These are phyloP conservation scores for Fusarium fracticaudum DNA, from an alignment of 2,329 filamentous ascomycete genomes.

Conservation along the genomic window DNA sequence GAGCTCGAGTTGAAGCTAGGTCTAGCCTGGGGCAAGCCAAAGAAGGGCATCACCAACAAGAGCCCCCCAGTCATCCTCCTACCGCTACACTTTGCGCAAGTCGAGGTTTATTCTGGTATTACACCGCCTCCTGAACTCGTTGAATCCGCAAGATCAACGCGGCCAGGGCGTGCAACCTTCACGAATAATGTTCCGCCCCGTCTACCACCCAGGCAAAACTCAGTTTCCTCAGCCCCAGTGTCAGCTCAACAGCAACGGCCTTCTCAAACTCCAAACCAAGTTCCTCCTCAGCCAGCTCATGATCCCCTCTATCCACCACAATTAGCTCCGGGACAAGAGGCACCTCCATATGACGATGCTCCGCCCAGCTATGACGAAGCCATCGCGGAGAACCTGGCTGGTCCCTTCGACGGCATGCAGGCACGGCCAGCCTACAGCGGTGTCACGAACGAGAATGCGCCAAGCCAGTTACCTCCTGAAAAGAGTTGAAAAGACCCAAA, in stretches of 20 bases:
- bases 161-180: slow-evolving; percentile 53
- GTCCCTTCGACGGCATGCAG: slow-evolving; percentile 70
- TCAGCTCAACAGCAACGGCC: slow-evolving; percentile 31
- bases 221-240: slow-evolving; percentile 33
- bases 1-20: slow-evolving; percentile 85
- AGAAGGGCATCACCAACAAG: slow-evolving; percentile 41
- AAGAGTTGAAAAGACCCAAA: slow-evolving; percentile 46
- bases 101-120: slow-evolving; percentile 89
- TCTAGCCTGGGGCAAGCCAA: slow-evolving; percentile 75
- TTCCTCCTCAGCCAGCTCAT: slow-evolving; percentile 45
- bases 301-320: slow-evolving; percentile 70
- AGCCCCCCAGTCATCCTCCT: slow-evolving; percentile 78
- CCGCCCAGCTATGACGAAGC: slow-evolving; percentile 96
- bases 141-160: slow-evolving; percentile 58
- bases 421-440: slow-evolving; percentile 75
- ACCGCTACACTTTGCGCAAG: slow-evolving; percentile 76
- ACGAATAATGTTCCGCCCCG: slow-evolving; percentile 45
- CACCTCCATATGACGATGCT: slow-evolving; percentile 72
- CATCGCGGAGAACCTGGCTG: slow-evolving; percentile 77
- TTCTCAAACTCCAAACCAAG: slow-evolving; percentile 39
- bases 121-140: slow-evolving; percentile 80
- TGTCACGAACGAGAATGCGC: slow-evolving; percentile 68
- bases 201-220: slow-evolving; percentile 49
- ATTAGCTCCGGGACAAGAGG: slow-evolving; percentile 55
- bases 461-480: slow-evolving; percentile 58